Evolutionary conservation across 129 eudicot genomes (phyloP).

Genomic region (Arctium lappa): DNA sequence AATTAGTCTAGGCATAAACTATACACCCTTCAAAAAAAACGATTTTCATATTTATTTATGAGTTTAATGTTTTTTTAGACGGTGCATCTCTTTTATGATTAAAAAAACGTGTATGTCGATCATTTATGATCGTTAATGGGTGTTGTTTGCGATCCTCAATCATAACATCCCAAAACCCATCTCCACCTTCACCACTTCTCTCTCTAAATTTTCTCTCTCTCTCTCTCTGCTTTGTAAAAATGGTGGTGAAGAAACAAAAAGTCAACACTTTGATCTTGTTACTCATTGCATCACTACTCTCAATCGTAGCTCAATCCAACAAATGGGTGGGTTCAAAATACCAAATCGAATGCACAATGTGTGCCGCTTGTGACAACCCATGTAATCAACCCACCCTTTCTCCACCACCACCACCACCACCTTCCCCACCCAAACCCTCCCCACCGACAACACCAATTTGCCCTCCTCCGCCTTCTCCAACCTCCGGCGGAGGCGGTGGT

Average conservation of each 20-base stretch:
- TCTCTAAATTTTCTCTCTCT: neutral
- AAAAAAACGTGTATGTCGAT: neutral
- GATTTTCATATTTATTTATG: too few relatives aligned
- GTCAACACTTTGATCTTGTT: conserved; percentile 28
- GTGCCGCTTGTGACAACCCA: conserved; percentile 87
- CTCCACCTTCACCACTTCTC: neutral
- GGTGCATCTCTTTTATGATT: neutral
- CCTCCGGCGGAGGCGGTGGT: conserved; percentile 31
- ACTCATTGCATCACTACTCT: conserved; percentile 13
- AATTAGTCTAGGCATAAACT: too few relatives aligned
- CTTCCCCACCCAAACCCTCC: conserved; percentile 23
- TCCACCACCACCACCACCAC: conserved; percentile 44
- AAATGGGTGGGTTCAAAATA: conserved; percentile 72
- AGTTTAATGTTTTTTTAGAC: neutral
- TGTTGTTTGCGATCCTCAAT: conserved; percentile 2
- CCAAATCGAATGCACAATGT: conserved; percentile 87
- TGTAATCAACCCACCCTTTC: conserved; percentile 51
- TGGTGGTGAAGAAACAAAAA: conserved; percentile 18
- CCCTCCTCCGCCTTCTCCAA: conserved; percentile 59
- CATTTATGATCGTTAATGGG: neutral
- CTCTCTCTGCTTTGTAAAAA: neutral
- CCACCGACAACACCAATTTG: conserved; percentile 26
- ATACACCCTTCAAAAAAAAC: too few relatives aligned
- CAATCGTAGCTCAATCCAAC: conserved; percentile 14
- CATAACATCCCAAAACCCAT: conserved; percentile 7